These are phyloP conservation scores for Pichia terricola DNA, from an alignment of 1,139 yeast genomes.

Conservation along the genomic window DNA sequence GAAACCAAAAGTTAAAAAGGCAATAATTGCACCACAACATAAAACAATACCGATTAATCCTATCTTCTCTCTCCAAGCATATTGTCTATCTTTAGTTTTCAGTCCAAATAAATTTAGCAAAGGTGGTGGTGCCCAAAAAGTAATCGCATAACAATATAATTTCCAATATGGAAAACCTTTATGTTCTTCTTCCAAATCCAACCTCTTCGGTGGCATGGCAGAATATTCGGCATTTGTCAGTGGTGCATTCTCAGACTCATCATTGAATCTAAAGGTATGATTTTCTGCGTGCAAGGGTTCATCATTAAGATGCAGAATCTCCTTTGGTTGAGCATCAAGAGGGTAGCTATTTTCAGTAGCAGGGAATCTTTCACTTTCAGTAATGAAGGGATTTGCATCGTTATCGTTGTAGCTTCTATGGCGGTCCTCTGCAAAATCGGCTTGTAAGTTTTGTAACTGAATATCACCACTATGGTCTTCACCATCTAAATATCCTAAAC, in stretches of 20 bases:
- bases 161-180: constrained; percentile 58
- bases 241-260: constrained; percentile 6
- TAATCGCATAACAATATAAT: constrained; percentile 65
- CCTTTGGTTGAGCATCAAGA: constrained; percentile 15
- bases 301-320: constrained; percentile 40
- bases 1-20: constrained; percentile 86
- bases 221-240: constrained; percentile 7
- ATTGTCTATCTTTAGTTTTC: constrained; percentile 69
- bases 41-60: constrained; percentile 72
- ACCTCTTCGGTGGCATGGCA: constrained; percentile 16
- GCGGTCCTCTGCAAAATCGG: background rate
- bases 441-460: constrained; percentile 5
- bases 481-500: background rate
- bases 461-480: constrained; percentile 4
- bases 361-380: background rate
- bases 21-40: constrained; percentile 68
- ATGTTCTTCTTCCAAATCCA: constrained; percentile 18
- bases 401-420: background rate
- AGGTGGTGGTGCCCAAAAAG: constrained; percentile 90
- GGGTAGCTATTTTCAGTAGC: background rate
- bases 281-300: constrained; percentile 20
- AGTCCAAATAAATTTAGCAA: constrained; percentile 66
- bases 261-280: background rate
- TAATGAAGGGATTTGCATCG: constrained; percentile 2
- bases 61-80: constrained; percentile 96